Base-by-base conservation (phyloP, 2,329 filamentous ascomycete genomes). In the Sporothrix pallida region DNA sequence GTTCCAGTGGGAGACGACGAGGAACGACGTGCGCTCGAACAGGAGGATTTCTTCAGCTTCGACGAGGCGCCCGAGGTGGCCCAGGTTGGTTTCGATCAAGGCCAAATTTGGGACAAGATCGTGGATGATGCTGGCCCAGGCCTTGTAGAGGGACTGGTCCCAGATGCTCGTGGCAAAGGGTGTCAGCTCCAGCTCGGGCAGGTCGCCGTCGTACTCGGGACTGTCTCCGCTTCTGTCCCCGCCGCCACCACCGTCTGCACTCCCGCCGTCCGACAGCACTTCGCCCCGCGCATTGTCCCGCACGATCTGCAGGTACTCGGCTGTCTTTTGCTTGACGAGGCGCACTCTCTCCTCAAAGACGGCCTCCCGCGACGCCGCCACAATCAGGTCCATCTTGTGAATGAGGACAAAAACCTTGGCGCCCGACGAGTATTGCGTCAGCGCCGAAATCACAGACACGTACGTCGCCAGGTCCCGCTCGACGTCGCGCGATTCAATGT, bases 321-420 rank as follows among this genome's bases (percentile, higher is more conserved):
- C 78, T 2, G 93, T 95, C 79, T 93, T 93, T 76, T 90, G 88
- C 74, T 91, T 89, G 76, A 98, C 93, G 72, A 94, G 86, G 44
- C 89, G 86, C 31, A 94, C 91, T 75, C 94, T 91, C 79, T 97
- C 93, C 75, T 95, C 91, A 82, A 97, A 98, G 76, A 97, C 90
- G 74, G 89, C 86, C 80, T 94, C 91, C 75, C 95, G 92, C 77
- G 92, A 89, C 73, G 92, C 89, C 54, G 91, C 89, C 77, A 95
- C 92, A 68, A 98, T 94, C 37, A 99, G 89, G 81, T 99, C 96
- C 93, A 99, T 98, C 84, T 99, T 99, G 90, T 99, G 96, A 77
- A 99, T 93, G 62, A 99, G 89, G 75, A 96, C 93, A 84, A 98
- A 99, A 79, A 99, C 91, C 81, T 93, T 93, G 76, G 95, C 94